These are phyloP conservation scores for Graphilbum sp. DNA, from an alignment of 2,329 filamentous ascomycete species.

Conservation along the genomic window DNA sequence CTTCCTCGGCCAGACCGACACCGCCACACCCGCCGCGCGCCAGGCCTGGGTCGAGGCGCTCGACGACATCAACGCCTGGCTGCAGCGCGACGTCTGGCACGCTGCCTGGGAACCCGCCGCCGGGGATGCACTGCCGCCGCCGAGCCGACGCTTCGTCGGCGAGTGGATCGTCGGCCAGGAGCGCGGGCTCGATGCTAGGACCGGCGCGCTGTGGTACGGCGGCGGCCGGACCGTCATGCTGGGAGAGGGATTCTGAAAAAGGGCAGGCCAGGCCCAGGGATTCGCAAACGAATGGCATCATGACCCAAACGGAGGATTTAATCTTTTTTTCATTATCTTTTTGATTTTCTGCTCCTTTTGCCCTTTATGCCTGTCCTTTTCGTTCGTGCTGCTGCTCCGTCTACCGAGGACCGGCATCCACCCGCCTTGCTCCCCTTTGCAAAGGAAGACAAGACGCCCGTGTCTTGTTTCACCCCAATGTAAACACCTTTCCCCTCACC, in stretches of 20 bases:
- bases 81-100: constrained; percentile 57
- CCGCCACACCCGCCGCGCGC: constrained; percentile 41
- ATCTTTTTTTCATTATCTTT: constrained; percentile 3
- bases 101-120: constrained; percentile 11
- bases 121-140: constrained; percentile 5
- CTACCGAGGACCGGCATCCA: no score
- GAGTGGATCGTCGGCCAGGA: constrained; percentile 86
- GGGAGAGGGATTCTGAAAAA: constrained; percentile 44
- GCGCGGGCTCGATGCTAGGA: constrained; percentile 59
- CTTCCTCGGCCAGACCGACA: constrained; percentile 55
- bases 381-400: background rate
- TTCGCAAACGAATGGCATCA: no score
- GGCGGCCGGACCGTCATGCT: constrained; percentile 54
- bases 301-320: no score
- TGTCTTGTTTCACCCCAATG: no score
- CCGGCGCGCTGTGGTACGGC: constrained; percentile 74
- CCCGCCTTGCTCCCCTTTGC: no score
- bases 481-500: no score
- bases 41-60: constrained; percentile 50
- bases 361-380: background rate
- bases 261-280: no score
- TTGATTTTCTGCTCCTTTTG: constrained; percentile 3
- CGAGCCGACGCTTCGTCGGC: constrained; percentile 28
- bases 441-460: no score
- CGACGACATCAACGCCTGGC: constrained; percentile 61